Evolutionary conservation across 140 eudicot genomes (phyloP).

Genomic region (Anethum foeniculum): DNA sequence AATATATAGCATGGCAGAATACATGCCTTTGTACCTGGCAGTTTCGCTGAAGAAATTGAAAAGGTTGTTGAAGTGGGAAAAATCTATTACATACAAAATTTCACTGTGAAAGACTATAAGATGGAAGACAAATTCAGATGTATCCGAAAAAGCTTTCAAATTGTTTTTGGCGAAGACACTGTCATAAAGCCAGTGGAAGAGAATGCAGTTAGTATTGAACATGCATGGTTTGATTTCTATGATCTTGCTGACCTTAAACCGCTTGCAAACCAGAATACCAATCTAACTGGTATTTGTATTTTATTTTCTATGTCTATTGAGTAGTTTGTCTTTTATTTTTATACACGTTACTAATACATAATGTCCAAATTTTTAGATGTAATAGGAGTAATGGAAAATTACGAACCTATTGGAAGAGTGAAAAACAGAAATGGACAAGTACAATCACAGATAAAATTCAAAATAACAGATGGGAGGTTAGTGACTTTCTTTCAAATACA

Average conservation of each 20-base stretch:
- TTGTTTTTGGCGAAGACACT: background rate
- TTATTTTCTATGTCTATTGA: too few species aligned
- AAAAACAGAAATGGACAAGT: background rate
- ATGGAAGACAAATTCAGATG: background rate
- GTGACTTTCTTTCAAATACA: too few species aligned
- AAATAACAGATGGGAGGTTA: background rate
- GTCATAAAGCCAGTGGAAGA: background rate
- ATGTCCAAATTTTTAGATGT: too few species aligned
- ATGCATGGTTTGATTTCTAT: background rate
- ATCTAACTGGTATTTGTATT: background rate
- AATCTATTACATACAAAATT: too few species aligned
- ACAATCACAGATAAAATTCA: background rate
- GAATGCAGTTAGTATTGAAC: background rate
- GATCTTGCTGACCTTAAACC: background rate
- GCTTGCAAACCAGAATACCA: background rate
- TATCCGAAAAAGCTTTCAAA: background rate
- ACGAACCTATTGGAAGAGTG: background rate
- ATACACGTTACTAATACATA: too few species aligned
- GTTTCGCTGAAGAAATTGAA: background rate
- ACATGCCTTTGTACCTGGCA: background rate
- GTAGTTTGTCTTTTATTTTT: too few species aligned
- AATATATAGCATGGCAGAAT: background rate
- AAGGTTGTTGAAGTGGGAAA: background rate
- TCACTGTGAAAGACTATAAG: background rate
- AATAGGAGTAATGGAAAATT: background rate